Base-by-base conservation (phyloP, 352 stramenopile genomes). In the Globisporangium camurandrum region DNA sequence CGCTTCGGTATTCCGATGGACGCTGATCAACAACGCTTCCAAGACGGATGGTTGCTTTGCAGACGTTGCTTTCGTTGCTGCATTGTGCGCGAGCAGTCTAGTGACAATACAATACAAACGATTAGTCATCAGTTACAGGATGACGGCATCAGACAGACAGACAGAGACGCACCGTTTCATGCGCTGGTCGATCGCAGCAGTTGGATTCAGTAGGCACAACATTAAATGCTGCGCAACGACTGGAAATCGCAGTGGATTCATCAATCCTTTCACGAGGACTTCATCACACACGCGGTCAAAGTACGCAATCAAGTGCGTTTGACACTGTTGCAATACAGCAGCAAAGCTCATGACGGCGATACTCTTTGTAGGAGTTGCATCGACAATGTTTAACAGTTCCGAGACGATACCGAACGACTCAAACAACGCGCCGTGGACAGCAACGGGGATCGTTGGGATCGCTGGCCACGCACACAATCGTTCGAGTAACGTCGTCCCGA, bases 211-310 rank as follows among this genome's bases (percentile, higher is more conserved):
- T 38, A 88, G 65, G 34, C 81, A 93, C 24, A 83, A 43, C 23
- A 60, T 88, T 3, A 87, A 69, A 31, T 93, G 77, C 40, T 95
- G 84, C 7, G 74, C 83, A 19, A 95, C 82, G 39, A 92, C 68
- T 4, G 84, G 84, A 55, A 90, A 90, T 4, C 61, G 58, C 31
- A 95, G 72, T 3, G 83, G 76, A 47, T 93, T 92, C 17, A 53
- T 69, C 36, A 93, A 56, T 1, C 81, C 79, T 45, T 88, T 88
- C 2, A 78, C 56, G 7, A 89, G 50, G 22, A 93, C 79, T 67
- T 92, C 83, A 28, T 86, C 61, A 16, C 54, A 80, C 16, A 94
- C 76, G 31, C 66, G 60, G 30, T 68, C 51, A 5, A 94, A 62
- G 61, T 94, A 94, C 12, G 54, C 57, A n/a, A 68, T 62, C 0